A percentile compares a stretch with the other conserved stretches of the same genome.
Evolutionary conservation across 495 filamentous ascomycete species (phyloP).

Genomic region (Podospora conica): DNA sequence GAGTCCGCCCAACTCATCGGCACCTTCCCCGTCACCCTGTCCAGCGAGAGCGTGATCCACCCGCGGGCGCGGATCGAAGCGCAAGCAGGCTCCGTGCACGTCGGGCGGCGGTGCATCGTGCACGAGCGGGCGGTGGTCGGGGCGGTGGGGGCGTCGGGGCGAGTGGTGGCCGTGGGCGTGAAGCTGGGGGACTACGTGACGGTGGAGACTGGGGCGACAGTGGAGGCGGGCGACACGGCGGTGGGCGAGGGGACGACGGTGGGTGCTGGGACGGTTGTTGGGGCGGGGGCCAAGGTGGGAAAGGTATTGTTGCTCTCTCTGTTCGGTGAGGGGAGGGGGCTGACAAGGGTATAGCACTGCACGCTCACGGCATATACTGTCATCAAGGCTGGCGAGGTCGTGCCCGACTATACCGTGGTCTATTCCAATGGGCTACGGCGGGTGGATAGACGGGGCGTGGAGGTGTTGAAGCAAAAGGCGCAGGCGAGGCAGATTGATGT

Average conservation of each 20-base stretch:
- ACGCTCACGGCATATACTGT: constrained; percentile 42
- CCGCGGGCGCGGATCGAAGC: constrained; percentile 69
- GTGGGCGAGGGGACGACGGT: constrained; percentile 59
- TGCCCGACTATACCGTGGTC: constrained; percentile 62
- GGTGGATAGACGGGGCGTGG: constrained; percentile 48
- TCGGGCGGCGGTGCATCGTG: constrained; percentile 70
- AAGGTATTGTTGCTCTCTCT: constrained; percentile 42
- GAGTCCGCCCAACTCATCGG: constrained; percentile 70
- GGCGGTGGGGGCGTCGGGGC: constrained; percentile 27
- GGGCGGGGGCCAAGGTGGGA: constrained; percentile 57
- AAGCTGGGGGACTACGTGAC: constrained; percentile 52
- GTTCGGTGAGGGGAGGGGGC: constrained; percentile 1
- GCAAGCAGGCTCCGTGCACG: constrained; percentile 58
- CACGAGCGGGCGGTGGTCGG: constrained; percentile 65
- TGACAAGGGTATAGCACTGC: constrained; percentile 42
- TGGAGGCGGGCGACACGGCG: constrained; percentile 52
- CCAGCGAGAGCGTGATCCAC: constrained; percentile 70
- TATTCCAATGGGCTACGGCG: constrained; percentile 55
- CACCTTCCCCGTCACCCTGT: constrained; percentile 63
- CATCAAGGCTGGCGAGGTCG: constrained; percentile 46
- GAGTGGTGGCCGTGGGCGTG: constrained; percentile 33
- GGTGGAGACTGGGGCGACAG: constrained; percentile 54
- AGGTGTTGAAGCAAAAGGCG: constrained; percentile 48
- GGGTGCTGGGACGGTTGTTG: constrained; percentile 55
- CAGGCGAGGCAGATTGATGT: constrained; percentile 58